Percentiles rank a stretch among this genome's conserved stretches.
Conservation (phyloP, 495 filamentous ascomycete genomes). For the Clavariopsis aquatica region DNA sequence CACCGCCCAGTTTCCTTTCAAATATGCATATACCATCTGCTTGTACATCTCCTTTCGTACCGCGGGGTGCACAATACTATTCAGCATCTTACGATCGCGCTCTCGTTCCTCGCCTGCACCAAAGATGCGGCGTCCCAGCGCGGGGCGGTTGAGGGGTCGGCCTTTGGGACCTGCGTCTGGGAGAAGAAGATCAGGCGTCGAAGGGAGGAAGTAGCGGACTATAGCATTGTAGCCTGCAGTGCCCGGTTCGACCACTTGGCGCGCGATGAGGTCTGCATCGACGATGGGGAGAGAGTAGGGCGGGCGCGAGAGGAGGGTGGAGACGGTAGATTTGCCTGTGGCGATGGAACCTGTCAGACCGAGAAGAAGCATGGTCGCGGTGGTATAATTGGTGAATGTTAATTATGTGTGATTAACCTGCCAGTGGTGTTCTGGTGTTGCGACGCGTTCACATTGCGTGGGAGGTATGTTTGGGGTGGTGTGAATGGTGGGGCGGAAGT, state of each 20-base stretch:
- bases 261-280: slow-evolving; percentile 90
- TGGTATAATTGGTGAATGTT: background rate
- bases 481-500: slow-evolving; percentile 5
- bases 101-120: slow-evolving; percentile 65
- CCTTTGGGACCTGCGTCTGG: slow-evolving; percentile 53
- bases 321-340: slow-evolving; percentile 97
- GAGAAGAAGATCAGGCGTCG: slow-evolving; percentile 80
- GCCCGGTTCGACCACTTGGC: slow-evolving; percentile 87
- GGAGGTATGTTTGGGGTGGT: background rate
- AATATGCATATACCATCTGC: slow-evolving; percentile 53
- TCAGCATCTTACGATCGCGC: slow-evolving; percentile 70
- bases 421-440: background rate
- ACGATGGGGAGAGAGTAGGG: slow-evolving; percentile 89
- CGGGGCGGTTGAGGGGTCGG: slow-evolving; percentile 78
- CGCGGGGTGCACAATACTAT: slow-evolving; percentile 88
- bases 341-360: slow-evolving; percentile 97
- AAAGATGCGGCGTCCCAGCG: slow-evolving; percentile 82
- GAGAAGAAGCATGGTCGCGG: slow-evolving; percentile 76
- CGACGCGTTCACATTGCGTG: slow-evolving; percentile 19
- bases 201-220: slow-evolving; percentile 72
- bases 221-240: slow-evolving; percentile 79
- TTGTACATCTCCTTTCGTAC: slow-evolving; percentile 77
- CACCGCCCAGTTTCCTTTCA: slow-evolving; percentile 76
- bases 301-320: slow-evolving; percentile 70
- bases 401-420: background rate